phyloP scores from a whole-genome alignment of 768 basidiomycete genomes.

The Lanmaoa rubissima region DNA sequence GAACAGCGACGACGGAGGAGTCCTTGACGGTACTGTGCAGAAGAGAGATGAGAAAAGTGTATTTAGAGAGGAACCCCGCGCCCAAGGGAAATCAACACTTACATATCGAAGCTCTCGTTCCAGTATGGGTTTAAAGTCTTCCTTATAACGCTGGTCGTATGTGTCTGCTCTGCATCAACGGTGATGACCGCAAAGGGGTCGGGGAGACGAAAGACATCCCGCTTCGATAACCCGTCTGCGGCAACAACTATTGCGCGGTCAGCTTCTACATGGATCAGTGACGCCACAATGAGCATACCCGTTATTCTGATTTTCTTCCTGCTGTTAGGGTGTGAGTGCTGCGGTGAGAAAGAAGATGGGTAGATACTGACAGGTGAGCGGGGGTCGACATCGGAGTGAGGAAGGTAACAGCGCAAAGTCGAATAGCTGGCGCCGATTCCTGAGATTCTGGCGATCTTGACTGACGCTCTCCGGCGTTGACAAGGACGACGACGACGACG shows the following conservation, averaged over 20 bases:
- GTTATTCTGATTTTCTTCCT: conserved; percentile 79
- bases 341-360: neutral
- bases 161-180: conserved; percentile 96
- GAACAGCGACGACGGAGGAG: conserved; percentile 95
- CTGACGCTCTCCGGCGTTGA: conserved; percentile 11
- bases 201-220: conserved; percentile 93
- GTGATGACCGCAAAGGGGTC: conserved; percentile 99
- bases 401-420: neutral
- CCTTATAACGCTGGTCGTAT: conserved; percentile 96
- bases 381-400: conserved; percentile 28
- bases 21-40: conserved; percentile 84
- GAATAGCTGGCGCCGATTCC: neutral
- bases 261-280: neutral
- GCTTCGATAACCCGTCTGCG: conserved; percentile 89
- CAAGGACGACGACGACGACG: conserved; percentile 20
- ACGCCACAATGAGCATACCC: conserved; percentile 38
- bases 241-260: conserved; percentile 70
- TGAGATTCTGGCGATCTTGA: neutral
- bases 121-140: conserved; percentile 94
- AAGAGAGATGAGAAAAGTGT: conserved; percentile 7
- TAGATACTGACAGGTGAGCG: conserved; percentile 26
- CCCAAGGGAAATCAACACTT: conserved; percentile 25
- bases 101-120: conserved; percentile 99
- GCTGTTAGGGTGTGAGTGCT: conserved; percentile 28
- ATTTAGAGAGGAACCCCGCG: neutral